Conservation (phyloP, 768 basidiomycete genomes). For the Hericium coralloides region DNA sequence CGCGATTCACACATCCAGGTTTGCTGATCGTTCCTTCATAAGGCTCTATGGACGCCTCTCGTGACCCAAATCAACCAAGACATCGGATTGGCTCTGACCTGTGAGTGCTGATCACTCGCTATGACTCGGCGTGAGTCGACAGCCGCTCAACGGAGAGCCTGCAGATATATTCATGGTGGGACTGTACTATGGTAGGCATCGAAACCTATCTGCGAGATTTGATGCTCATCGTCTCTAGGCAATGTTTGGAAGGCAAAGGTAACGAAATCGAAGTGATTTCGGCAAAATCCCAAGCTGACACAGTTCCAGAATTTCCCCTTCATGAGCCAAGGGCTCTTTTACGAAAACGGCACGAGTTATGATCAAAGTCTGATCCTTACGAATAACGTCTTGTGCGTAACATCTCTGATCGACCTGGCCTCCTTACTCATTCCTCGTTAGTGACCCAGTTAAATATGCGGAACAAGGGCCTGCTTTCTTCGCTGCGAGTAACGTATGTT, state of each 20-base stretch:
- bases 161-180: conserved; percentile 14
- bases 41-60: conserved; percentile 4
- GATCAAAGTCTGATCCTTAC: conserved; percentile 22
- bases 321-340: conserved; percentile 19
- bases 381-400: conserved; percentile 14
- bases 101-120: not conserved
- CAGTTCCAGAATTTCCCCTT: conserved; percentile 20
- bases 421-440: conserved; percentile 7
- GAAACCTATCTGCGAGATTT: too few relatives aligned
- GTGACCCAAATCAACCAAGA: conserved; percentile 17
- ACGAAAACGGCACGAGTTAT: conserved; percentile 18
- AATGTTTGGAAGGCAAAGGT: conserved; percentile 8
- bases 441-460: conserved; percentile 17
- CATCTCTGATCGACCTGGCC: conserved; percentile 15
- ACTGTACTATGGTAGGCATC: conserved; percentile 10
- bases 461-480: conserved; percentile 24
- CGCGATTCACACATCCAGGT: too few relatives aligned
- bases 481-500: conserved; percentile 22
- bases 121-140: not conserved
- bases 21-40: not conserved
- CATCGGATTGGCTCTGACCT: conserved; percentile 16
- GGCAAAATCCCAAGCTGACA: conserved; percentile 3
- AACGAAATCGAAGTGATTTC: conserved; percentile 4
- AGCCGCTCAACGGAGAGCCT: not conserved
- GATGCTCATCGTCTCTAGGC: not conserved